Evolutionary conservation across 192 early-diverging fungal genomes (phyloP).

Genomic region (Coemansia sp.): DNA sequence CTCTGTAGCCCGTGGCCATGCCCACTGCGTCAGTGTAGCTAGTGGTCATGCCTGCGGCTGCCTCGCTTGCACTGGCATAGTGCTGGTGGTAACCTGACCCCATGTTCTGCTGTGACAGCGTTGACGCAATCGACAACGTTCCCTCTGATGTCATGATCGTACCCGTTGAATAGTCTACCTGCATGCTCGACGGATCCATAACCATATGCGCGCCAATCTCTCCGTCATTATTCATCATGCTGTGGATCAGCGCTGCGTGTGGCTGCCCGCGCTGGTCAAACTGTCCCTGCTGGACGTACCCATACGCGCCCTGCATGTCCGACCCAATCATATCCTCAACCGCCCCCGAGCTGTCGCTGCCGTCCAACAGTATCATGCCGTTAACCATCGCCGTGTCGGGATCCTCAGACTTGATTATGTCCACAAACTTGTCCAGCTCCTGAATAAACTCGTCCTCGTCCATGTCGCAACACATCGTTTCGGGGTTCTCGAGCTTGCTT

Average conservation of each 20-base stretch:
- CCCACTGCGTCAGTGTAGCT: neutral
- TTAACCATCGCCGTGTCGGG: conserved; percentile 41
- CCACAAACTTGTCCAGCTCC: conserved; percentile 58
- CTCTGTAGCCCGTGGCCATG: neutral
- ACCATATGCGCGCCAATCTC: conserved; percentile 29
- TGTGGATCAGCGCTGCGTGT: conserved; percentile 34
- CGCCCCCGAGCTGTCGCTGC: conserved; percentile 42
- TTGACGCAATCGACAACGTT: conserved; percentile 27
- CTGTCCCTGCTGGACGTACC: conserved; percentile 32
- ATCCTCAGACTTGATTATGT: conserved; percentile 50
- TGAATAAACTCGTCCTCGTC: conserved; percentile 53
- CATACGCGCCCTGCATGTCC: conserved; percentile 22
- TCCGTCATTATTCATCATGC: conserved; percentile 27
- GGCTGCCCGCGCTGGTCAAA: conserved; percentile 26
- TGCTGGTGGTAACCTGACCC: conserved; percentile 18
- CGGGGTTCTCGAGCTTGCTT: conserved; percentile 51
- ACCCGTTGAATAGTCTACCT: conserved; percentile 24
- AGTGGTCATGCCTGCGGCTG: neutral
- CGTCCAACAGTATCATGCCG: conserved; percentile 49
- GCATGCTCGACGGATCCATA: conserved; percentile 49
- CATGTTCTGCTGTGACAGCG: conserved; percentile 19
- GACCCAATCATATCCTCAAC: conserved; percentile 37
- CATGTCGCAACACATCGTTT: conserved; percentile 50
- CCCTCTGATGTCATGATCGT: conserved; percentile 22
- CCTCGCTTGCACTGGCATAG: conserved; percentile 1